Base-by-base conservation (phyloP, 345 rosid genomes). In the Moricandia arvensis region DNA sequence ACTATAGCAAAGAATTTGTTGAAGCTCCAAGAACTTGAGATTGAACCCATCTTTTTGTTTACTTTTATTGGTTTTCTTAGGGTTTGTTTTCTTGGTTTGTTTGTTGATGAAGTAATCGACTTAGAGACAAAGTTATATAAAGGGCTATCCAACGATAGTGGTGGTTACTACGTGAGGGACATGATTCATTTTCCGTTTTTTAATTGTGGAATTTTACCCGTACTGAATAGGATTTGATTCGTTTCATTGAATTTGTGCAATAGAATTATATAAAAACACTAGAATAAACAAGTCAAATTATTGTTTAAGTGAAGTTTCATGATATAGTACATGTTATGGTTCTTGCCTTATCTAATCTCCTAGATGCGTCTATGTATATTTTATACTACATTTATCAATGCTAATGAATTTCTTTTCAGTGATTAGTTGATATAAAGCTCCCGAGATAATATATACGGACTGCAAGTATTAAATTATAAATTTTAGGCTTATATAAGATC, bases 21-120 rank as follows among this genome's bases (percentile, higher is more conserved):
- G 59, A 84, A 83, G 51, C 83, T 82, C 85, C 86, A 85, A 70
- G 85, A 74, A 76, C 72, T 64, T 64, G 62, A 64, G 54, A 65
- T 24, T 13, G 9, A 4, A 64, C 45, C 72, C 80, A 71, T 71
- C 29, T 29, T 70, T 70, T 30, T n/a, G 33, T 24, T 70, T 70
- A 0, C 4, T 17, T 49, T 6, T 24, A 31, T 51, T 41, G 12
- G 7, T 10, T 33, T 7, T 33, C 8, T 33, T 33, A 33, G 37
- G 37, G 8, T 41, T 30, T 33, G 51, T 51, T 59, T n/a, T n/a
- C 49, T 45, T 75, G 7, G 31, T 11, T 59, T 62, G 35, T 55
- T 63, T 55, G 43, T 71, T 77, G 76, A 70, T 64, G 67, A 77
- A 65, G 66, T 45, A 26, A 45, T 43, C 34, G 45, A 43, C 47